A percentile compares a stretch with the other conserved stretches of the same genome.
Conservation (phyloP, 208 protist genomes). For the Crithidia thermophila region DNA sequence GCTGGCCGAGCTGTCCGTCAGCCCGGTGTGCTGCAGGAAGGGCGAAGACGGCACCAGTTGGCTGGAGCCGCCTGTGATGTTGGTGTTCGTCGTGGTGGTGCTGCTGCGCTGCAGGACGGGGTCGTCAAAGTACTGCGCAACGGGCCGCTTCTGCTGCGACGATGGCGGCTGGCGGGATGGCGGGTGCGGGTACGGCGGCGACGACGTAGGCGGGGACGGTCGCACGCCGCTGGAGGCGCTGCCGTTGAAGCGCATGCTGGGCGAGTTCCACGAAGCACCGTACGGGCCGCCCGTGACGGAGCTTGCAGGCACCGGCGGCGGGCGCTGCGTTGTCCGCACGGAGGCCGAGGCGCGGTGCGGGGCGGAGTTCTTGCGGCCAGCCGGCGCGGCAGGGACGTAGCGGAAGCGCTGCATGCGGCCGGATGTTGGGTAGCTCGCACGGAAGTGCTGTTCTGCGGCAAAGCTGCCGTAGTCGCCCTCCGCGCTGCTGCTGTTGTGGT, state of each 20-base stretch:
- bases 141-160: neutral
- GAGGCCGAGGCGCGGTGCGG: neutral
- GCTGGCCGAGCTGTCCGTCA: conserved; percentile 10
- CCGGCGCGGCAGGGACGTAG: neutral
- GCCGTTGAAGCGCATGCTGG: neutral
- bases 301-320: neutral
- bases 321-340: neutral
- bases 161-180: neutral
- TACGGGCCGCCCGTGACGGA: neutral
- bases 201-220: neutral
- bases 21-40: neutral
- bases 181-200: conserved; percentile 4
- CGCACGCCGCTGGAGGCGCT: neutral
- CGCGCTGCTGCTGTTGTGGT: too few species aligned
- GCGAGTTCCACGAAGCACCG: neutral
- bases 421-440: neutral
- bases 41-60: neutral
- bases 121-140: conserved; percentile 16
- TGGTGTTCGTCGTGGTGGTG: too few species aligned
- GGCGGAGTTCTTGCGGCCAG: neutral
- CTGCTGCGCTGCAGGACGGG: conserved; percentile 11
- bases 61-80: too few species aligned
- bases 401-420: neutral
- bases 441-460: neutral
- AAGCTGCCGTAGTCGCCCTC: neutral